phyloP scores from a whole-genome alignment of 2,329 filamentous ascomycete genomes.

The Alternaria ethzedia region DNA sequence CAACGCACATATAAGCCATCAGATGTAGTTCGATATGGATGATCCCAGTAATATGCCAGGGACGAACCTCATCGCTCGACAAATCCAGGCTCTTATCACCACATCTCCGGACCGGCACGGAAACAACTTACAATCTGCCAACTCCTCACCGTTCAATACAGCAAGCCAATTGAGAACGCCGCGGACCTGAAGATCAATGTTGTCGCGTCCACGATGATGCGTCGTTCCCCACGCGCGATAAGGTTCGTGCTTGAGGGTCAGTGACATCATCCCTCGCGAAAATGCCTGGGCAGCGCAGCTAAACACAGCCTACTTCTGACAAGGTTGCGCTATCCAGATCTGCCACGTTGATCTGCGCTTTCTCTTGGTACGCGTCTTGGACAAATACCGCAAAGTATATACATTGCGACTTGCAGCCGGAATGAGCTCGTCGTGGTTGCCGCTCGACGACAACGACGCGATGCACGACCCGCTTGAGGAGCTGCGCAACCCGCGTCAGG shows the following conservation, averaged over 20 bases:
- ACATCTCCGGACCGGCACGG: neutral
- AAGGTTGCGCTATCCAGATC: neutral
- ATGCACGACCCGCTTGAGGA: constrained; percentile 27
- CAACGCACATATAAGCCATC: neutral
- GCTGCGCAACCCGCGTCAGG: constrained; percentile 22
- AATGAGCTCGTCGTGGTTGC: constrained; percentile 11
- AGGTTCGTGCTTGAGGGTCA: neutral
- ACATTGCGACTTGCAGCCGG: neutral
- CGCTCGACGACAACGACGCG: constrained; percentile 6
- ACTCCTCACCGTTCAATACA: neutral
- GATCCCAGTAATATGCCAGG: neutral
- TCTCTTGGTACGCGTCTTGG: neutral
- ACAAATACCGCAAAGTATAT: neutral
- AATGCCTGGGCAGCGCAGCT: neutral
- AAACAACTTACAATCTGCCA: neutral
- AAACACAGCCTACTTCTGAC: constrained; percentile 1
- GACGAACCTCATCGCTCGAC: neutral
- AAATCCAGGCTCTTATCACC: neutral
- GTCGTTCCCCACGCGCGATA: neutral
- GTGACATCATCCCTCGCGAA: constrained; percentile 7
- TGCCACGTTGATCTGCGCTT: neutral
- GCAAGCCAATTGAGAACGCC: neutral
- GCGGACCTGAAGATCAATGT: neutral
- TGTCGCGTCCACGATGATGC: neutral
- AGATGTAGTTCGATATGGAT: neutral